Evolutionary conservation across 805 yeast species (phyloP).

Genomic region (Candida tallmaniae): DNA sequence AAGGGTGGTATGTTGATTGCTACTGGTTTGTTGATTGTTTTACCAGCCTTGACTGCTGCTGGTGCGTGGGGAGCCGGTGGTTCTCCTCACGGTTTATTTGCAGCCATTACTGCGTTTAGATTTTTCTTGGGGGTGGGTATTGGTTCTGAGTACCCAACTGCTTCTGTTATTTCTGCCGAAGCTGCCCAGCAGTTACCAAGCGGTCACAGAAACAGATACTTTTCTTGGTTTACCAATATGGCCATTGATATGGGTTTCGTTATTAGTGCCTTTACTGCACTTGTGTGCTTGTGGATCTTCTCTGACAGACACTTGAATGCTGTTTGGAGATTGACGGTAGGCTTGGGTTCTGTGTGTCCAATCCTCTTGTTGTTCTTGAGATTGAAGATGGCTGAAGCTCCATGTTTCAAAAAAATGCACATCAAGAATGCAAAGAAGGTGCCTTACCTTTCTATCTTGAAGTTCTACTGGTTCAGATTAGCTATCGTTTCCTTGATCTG

Average conservation of each 20-base stretch:
- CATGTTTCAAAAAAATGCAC: slow-evolving; percentile 63
- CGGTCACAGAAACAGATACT: slow-evolving; percentile 87
- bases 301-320: slow-evolving; percentile 63
- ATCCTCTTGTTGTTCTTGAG: slow-evolving; percentile 72
- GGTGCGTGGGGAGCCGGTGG: slow-evolving; percentile 77
- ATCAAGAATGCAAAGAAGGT: slow-evolving; percentile 53
- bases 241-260: slow-evolving; percentile 90
- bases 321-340: slow-evolving; percentile 90
- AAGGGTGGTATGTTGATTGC: slow-evolving; percentile 80
- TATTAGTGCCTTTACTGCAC: slow-evolving; percentile 75
- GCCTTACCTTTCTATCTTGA: slow-evolving; percentile 67
- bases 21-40: slow-evolving; percentile 66
- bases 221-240: slow-evolving; percentile 81
- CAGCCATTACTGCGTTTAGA: slow-evolving; percentile 79
- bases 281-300: slow-evolving; percentile 83
- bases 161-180: slow-evolving; percentile 91
- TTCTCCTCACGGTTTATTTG: slow-evolving; percentile 69
- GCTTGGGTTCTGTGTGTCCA: slow-evolving; percentile 89
- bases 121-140: slow-evolving; percentile 87
- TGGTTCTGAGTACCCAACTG: slow-evolving; percentile 94
- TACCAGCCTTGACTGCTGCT: slow-evolving; percentile 76
- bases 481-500: slow-evolving; percentile 69
- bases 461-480: slow-evolving; percentile 82
- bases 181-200: slow-evolving; percentile 73
- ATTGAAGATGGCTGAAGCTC: slow-evolving; percentile 68